Evolutionary conservation across 371 early-diverging fungal genomes (phyloP), one percentile per base, ranked within the genome.

Genomic region (Lichtheimia ramosa): DNA sequence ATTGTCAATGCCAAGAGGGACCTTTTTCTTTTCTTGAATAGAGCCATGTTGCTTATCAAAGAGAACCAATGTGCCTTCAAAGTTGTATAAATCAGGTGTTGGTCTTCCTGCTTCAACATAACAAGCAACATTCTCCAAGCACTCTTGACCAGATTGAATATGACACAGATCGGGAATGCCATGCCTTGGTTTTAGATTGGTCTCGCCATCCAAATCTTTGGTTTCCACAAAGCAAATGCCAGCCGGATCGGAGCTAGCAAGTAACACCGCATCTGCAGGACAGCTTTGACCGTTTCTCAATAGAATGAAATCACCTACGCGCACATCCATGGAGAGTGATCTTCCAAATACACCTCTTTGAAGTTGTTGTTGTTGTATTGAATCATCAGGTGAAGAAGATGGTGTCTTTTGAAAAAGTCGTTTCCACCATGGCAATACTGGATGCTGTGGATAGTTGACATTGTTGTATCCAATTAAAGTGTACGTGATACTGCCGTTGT

Each of bases 131-230:
- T 87, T 61, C 8, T 82, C 73, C 15, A 80, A 63, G 64, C 88
- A 89, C 15, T 89, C 90, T n/a, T 71, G 68, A 12, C 89, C 82
- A 0, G 83, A 81, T 43, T 83, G 80, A 48, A 89, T 72, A 61
- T 88, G 75, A 14, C 76, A 70, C 0, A 87, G 83, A 24, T 90
- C 89, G 13, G 74, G 74, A n/a, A 90, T 42, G 23, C 87, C 70
- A n/a, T 73, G 64, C 18, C 92, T 82, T 23, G 89, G 81, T 74
- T 98, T 98, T 16, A 97, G 76, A 66, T 97, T 96, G 16, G 94
- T 94, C 73, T 99, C 99, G 18, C 99, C 99, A 73, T 99, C 97
- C 50, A 99, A 69, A 70, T 94, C 94, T 64, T 92, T 93, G 5
- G 97, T 97, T 66, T 97, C 97, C 15, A 97, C 86, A 75, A 85